Base-by-base conservation (phyloP, 495 filamentous ascomycete species). In the Cudoniella acicularis region DNA sequence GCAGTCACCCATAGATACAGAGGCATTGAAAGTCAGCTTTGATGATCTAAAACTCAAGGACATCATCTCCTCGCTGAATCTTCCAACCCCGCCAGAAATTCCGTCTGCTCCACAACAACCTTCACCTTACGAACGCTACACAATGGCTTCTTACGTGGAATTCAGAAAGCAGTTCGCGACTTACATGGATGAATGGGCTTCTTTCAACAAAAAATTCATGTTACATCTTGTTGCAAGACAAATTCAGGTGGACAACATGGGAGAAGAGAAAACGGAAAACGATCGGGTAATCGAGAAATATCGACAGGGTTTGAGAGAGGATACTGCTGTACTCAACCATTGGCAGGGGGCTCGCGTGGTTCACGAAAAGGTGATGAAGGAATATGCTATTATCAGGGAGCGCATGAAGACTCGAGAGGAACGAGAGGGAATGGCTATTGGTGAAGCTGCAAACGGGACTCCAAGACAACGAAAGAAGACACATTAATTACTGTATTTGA, bases 151-250 rank as follows among this genome's bases (percentile, higher is more conserved):
- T 11, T 90, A 83, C 79, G 70, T 74, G 17, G 74, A 72, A 8
- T 94, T 92, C 66, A 74, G 84, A 2, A 69, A 70, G 1, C 74
- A 79, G 10, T 90, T 95, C 75, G 70, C 77, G 16, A 61, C 66
- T 1, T 96, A 96, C 71, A 78, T 92, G 71, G 68, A 67, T n/a
- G 79, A 82, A 20, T 96, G 86, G 84, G 79, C 82, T 52, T 64
- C 54, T 0, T 94, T 86, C 70, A 85, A 88, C 63, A 72, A 72
- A 13, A 75, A 78, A 52, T 87, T 95, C 66, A 68, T 87, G 1
- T 68, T 75, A 1, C 87, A 95, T 62, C 88, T 96, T 64, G 72
- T 75, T 10, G 76, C 80, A 0, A 80, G 90, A 13, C 81, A 89
- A 67, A 71, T 73, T 10, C 69, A 78, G 21, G 72, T 80, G 11